These are phyloP conservation scores for Termitomyces sp. DNA, from an alignment of 1,284 basidiomycete species.

Conservation along the genomic window DNA sequence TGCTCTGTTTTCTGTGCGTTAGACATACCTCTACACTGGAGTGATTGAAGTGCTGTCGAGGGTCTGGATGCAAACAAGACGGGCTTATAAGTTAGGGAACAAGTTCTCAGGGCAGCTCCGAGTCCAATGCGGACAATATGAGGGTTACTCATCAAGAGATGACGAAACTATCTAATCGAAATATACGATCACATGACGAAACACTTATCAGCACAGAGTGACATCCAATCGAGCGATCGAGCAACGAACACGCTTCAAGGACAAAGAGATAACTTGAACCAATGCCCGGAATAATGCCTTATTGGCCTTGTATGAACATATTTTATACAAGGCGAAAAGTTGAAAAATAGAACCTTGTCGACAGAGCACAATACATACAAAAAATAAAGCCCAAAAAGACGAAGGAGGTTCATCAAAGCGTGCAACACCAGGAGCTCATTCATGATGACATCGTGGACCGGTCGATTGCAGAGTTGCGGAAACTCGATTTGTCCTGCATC, in stretches of 20 bases:
- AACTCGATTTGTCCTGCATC: constrained; percentile 79
- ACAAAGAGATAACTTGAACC: too few species aligned
- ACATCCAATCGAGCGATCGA: too few species aligned
- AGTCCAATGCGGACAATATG: constrained; percentile 6
- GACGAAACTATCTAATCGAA: neutral
- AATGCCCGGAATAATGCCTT: too few species aligned
- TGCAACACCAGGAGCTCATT: neutral
- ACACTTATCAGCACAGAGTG: too few species aligned
- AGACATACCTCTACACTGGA: constrained; percentile 31
- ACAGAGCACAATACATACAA: neutral
- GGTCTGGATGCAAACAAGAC: neutral
- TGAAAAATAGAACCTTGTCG: neutral
- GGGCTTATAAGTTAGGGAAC: constrained; percentile 8
- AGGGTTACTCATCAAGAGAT: constrained; percentile 8
- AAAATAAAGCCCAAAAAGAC: neutral
- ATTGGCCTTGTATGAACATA: too few species aligned
- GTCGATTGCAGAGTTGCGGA: constrained; percentile 63
- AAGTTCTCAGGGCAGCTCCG: constrained; percentile 8
- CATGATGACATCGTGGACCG: constrained; percentile 25
- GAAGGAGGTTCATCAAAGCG: neutral
- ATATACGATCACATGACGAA: constrained; percentile 4
- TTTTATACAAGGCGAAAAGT: neutral
- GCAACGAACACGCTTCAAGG: too few species aligned
- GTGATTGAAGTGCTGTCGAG: constrained; percentile 2
- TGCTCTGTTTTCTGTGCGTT: constrained; percentile 56